Evolutionary conservation across 2,329 filamentous ascomycete genomes (phyloP), one percentile per base, ranked within the genome.

Genomic region (Cryphonectria naterciae): DNA sequence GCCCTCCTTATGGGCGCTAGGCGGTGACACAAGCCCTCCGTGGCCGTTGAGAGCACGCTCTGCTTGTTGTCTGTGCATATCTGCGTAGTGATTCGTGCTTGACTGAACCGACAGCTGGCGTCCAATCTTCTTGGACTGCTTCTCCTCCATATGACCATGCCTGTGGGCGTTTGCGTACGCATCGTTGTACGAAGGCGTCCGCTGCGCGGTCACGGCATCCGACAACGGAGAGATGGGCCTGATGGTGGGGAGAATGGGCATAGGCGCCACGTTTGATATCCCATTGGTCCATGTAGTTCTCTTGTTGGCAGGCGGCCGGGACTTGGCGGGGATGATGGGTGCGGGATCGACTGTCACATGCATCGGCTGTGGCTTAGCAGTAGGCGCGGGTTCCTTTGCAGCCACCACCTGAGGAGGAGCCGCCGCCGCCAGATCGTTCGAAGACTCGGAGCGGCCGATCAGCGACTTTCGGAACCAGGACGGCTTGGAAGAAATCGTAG

Each of bases 401-500:
- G 81, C 81, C 22, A 83, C 77, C 37, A 39, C 37, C 68, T 84
- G 82, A 25, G 46, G 46, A 49, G 46, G 43, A 22, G 19, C 46
- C 19, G 85, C 78, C 11, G 89, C 83, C n/a, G 87, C 85, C 68
- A 93, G 91, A 15, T 89, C 85, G n/a, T 49, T 68, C 5, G 67
- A 61, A 75, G 86, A 91, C 64, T 93, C 91, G 62, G 92, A 90
- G 71, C 93, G 89, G 70, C 92, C 92, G 77, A 98, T 97, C 70
- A 99, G 86, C 17, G 96, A 98, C 80, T 97, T 94, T 75, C 96
- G 90, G 83, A 99, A 98, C 96, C 96, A 99, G 0, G 95, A 98
- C 35, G 93, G 93, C 83, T 98, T 98, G 6, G 93, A 89, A 1
- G 91, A 88, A 25, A 92, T 86, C 11, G 91, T 85, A 0, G 86